Evolutionary conservation across 176 grass and related monocot genomes (phyloP), one percentile per base, ranked within the genome.

Genomic region (Chloris gayana): DNA sequence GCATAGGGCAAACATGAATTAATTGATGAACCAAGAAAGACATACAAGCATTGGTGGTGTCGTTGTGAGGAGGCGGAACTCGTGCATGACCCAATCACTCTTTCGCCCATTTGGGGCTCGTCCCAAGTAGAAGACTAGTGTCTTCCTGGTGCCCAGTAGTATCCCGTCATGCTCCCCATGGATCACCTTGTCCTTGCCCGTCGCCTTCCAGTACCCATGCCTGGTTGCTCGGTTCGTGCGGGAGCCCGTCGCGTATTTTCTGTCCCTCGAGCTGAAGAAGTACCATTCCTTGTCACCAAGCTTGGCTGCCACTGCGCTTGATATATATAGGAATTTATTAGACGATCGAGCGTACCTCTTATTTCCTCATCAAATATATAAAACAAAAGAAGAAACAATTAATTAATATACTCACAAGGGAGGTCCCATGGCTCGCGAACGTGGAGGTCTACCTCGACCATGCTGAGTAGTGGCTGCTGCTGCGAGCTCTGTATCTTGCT

Each of bases 371-470:
- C 14, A 2, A 4, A 14, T 14, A 49, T 17, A 49, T 4, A 15
- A 11, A 49, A 17, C 1, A 0, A 18, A 50, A 50, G 14, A 50
- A 18, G 14, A 50, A 18, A 8, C 19, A 50, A n/a, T n/a, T n/a
- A n/a, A n/a, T n/a, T n/a, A n/a, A 24, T 25, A 9, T 12, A 75
- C 42, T 44, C 45, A 85, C 86, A 80, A 6, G 86, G 86, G 61
- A 88, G 75, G 19, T 88, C 86, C 86, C 86, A 88, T 29, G 86
- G 86, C 86, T 88, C 86, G 71, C 69, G 24, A 27, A 51, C 77
- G 58, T 88, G 86, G 66, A 88, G 82, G 70, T 88, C 80, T 4
- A 88, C 86, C 81, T 88, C 86, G 14, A 88, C 81, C 86, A 88
- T 84, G 32, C 57, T 50, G 69, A n/a, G 33, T 21, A 45, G 29